A percentile compares a stretch with the other conserved stretches of the same genome.
Conservation (phyloP, 345 rosid species). For the Mangifera indica region DNA sequence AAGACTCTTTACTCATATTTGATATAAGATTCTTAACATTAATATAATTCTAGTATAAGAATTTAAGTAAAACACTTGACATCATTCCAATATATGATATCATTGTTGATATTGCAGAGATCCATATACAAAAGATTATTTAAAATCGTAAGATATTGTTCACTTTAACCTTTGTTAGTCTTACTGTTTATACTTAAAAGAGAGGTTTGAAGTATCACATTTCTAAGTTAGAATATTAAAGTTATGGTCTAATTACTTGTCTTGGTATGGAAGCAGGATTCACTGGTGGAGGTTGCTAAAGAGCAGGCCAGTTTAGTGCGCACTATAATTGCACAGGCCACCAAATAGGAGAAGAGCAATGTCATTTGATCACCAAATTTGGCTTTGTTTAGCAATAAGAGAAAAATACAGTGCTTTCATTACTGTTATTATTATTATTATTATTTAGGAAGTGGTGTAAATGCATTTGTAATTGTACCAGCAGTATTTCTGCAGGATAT, state of each 20-base stretch:
- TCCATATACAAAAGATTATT: no score
- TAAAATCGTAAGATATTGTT: no score
- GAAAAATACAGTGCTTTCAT: not conserved
- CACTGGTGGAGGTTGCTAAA: conserved; percentile 60
- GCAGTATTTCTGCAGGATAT: no score
- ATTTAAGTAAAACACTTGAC: no score
- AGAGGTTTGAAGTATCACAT: not conserved
- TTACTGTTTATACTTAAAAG: no score
- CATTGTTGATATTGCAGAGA: no score
- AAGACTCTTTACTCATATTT: no score
- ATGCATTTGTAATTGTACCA: not conserved
- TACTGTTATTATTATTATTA: not conserved
- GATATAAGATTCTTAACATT: no score
- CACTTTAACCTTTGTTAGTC: no score
- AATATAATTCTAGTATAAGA: no score
- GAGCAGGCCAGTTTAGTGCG: conserved; percentile 53
- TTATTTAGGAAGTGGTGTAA: not conserved
- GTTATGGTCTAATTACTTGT: not conserved
- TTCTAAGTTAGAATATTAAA: not conserved
- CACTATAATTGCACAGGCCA: conserved; percentile 54
- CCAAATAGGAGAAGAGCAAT: conserved; percentile 32
- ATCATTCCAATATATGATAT: no score
- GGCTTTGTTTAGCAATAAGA: not conserved
- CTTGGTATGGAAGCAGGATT: conserved; percentile 36
- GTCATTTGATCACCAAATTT: not conserved